Evolutionary conservation across 139 green algal genomes (phyloP), one percentile per base, ranked within the genome.

Genomic region (Tetradesmus obliquus): DNA sequence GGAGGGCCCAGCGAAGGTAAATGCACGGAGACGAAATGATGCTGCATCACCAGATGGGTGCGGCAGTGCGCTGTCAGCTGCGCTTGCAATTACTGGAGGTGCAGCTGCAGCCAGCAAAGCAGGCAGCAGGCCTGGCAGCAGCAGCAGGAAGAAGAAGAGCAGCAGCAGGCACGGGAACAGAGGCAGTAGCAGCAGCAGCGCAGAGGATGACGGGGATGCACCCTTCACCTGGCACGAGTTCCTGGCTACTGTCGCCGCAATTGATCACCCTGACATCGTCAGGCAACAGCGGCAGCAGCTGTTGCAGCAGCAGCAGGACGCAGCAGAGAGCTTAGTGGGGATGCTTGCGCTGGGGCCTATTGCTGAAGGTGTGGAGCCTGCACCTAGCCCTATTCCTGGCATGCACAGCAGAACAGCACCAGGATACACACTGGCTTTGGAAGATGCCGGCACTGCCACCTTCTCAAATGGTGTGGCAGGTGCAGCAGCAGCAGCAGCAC

Each of bases 221-320:
- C 24, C 24, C n/a, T 92, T 82, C 72, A 90, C 82, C 17, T 92
- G 90, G 90, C 83, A 84, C 12, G 90, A 92, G 84, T 92, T 90
- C 62, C 55, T 92, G 24, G 62, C 60, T 1, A 92, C 90, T 6
- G 15, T 92, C 4, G 53, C 54, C 45, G 89, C 89, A 20, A 92
- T 93, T 20, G 57, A 88, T 54, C 22, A 91, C 51, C 85, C 79
- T 32, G 32, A 13, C 20, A 51, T 20, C 13, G 5, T 24, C n/a
- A n/a, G 51, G 86, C 85, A 92, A 71, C 87, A 58, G 32, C 58
- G 79, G 81, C 89, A 92, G 81, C 89, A 92, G 45, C 72, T 53
- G 9, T 51, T 12, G 51, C 24, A 53, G 22, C 76, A 87, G 72
- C 51, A 83, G 22, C n/a, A 54, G 74, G n/a, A 54, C 22, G 54